Base-by-base conservation (phyloP, 768 basidiomycete genomes). In the Suillus bovinus region DNA sequence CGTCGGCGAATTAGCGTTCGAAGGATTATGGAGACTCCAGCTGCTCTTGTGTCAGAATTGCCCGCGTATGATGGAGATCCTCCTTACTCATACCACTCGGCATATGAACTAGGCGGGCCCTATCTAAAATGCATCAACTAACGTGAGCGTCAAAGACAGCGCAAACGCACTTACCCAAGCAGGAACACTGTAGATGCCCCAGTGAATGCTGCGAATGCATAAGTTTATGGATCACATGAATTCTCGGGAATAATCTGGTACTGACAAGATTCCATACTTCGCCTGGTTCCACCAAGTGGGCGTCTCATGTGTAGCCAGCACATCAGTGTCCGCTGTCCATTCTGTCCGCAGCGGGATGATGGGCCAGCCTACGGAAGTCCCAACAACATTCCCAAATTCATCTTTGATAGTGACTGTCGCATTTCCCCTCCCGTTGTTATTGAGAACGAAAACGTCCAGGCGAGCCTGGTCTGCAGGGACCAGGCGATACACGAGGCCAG, bases 241-340 rank as follows among this genome's bases (percentile, higher is more conserved):
- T 56, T 38, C 8, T 22, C 24, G 4, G 3, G 22, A 17, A 17
- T 38, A 10, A n/a, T n/a, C 33, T n/a, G 3, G 5, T 34, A 65
- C 81, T 68, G 64, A 84, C 84, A 84, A 85, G 20, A 85, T 84
- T 11, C 84, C 85, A 65, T 77, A 85, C 69, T 85, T 86, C 16
- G 80, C 82, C 39, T 78, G 73, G 61, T 74, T 79, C 78, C 79
- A 86, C 86, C 85, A 87, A 29, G 74, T 75, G 0, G 85, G 86
- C 2, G 82, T 76, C 63, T 87, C 84, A 56, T 85, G 84, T 38
- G 72, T 72, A 1, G 70, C 74, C 60, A 83, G 63, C 22, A 77
- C 72, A 38, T 63, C 70, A 46, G 72, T 68, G 36, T 80, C 77
- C 0, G 74, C 68, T 5, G 75, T 78, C 78, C 81, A 85, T 1